These are phyloP conservation scores for Acer campestre DNA, from an alignment of 345 rosid species.

Conservation along the genomic window DNA sequence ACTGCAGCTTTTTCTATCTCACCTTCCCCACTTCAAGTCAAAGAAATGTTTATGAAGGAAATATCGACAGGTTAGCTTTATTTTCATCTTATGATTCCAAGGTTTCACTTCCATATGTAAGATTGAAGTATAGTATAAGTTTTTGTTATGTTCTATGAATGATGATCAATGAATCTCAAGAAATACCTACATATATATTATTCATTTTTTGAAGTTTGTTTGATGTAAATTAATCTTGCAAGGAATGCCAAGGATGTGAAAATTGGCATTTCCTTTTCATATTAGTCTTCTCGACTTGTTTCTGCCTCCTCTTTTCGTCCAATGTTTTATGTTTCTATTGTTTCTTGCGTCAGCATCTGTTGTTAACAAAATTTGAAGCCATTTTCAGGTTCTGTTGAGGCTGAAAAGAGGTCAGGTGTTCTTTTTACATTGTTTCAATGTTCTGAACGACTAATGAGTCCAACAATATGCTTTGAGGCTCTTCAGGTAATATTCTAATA, in stretches of 20 bases:
- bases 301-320: not conserved
- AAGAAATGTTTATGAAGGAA: slow-evolving; percentile 68
- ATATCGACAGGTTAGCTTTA: slow-evolving; percentile 54
- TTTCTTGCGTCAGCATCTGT: not conserved
- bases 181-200: not conserved
- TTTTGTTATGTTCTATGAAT: slow-evolving; percentile 5
- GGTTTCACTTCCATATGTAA: not conserved
- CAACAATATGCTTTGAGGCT: slow-evolving; percentile 77
- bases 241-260: not conserved
- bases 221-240: slow-evolving; percentile 7
- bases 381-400: slow-evolving; percentile 56
- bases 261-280: not conserved
- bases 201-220: slow-evolving; percentile 1
- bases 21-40: slow-evolving; percentile 57
- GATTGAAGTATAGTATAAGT: not conserved
- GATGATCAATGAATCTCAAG: slow-evolving; percentile 2
- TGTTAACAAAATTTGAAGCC: slow-evolving; percentile 22
- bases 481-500: slow-evolving; percentile 64
- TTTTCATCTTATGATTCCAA: not conserved
- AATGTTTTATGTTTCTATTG: not conserved
- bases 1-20: slow-evolving; percentile 76
- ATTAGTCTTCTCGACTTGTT: slow-evolving; percentile 8
- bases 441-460: slow-evolving; percentile 52
- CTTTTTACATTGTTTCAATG: slow-evolving; percentile 53
- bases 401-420: slow-evolving; percentile 56